phyloP scores from a whole-genome alignment of 208 protist species.

The Crithidia thermophila region DNA sequence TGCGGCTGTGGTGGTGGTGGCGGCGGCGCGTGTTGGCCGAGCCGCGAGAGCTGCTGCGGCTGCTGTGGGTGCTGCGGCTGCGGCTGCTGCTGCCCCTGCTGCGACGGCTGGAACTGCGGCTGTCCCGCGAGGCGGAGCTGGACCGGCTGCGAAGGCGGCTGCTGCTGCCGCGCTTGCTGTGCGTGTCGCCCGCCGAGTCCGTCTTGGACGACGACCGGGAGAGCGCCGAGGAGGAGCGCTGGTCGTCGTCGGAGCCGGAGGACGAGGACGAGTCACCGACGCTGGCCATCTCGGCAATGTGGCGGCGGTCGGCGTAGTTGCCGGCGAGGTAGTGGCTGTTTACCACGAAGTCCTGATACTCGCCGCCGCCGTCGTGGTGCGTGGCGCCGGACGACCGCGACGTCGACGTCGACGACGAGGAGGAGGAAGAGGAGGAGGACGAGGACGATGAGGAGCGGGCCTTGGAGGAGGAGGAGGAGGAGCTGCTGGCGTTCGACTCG shows the following conservation, averaged over 20 bases:
- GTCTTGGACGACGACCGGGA: conserved; percentile 21
- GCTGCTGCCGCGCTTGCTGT: conserved; percentile 28
- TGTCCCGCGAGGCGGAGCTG: conserved; percentile 5
- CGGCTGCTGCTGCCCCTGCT: conserved; percentile 16
- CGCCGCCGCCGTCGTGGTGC: conserved; percentile 19
- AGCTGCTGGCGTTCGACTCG: conserved; percentile 42
- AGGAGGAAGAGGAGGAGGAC: conserved; percentile 8
- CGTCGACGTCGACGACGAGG: too few relatives aligned
- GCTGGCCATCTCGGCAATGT: conserved; percentile 32
- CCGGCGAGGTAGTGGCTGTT: conserved; percentile 54
- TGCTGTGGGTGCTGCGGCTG: conserved; percentile 16
- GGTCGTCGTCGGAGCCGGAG: neutral
- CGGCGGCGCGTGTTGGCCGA: conserved; percentile 21
- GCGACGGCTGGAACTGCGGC: conserved; percentile 16
- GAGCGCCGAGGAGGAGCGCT: conserved; percentile 8
- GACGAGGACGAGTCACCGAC: conserved; percentile 28
- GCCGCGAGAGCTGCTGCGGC: conserved; percentile 25
- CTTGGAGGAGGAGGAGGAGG: conserved; percentile 17
- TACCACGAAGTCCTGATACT: conserved; percentile 69
- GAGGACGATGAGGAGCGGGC: neutral
- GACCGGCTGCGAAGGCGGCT: conserved; percentile 16
- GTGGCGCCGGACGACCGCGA: too few relatives aligned
- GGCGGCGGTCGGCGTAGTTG: conserved; percentile 50
- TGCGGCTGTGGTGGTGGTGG: conserved; percentile 28
- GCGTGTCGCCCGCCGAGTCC: conserved; percentile 8